phyloP scores from a whole-genome alignment of 2,329 filamentous ascomycete species.

The Gyromitra esculenta region DNA sequence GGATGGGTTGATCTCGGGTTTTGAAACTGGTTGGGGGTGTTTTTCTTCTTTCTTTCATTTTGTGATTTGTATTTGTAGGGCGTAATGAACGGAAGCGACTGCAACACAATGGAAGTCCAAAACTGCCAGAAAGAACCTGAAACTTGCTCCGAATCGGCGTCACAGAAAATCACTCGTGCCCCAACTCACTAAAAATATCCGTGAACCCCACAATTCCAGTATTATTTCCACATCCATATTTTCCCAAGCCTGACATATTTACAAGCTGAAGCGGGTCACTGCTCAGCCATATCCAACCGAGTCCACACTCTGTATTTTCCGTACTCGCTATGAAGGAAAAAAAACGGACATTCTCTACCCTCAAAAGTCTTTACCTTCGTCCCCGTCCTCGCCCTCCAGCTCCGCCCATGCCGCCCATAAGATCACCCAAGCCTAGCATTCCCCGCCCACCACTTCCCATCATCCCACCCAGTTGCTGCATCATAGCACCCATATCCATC shows the following conservation, averaged over 20 bases:
- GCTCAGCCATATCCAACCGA: constrained; percentile 23
- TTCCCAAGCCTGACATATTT: constrained; percentile 40
- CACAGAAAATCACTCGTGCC: constrained; percentile 40
- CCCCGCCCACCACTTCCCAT: constrained; percentile 62
- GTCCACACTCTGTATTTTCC: constrained; percentile 31
- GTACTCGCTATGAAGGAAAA: constrained; percentile 25
- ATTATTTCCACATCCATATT: constrained; percentile 37
- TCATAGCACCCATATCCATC: constrained; percentile 75
- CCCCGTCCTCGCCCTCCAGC: constrained; percentile 62
- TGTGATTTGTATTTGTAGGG: constrained; percentile 45
- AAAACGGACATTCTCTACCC: constrained; percentile 4
- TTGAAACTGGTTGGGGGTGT: constrained; percentile 31
- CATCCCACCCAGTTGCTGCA: constrained; percentile 71
- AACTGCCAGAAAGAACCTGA: constrained; percentile 5
- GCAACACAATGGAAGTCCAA: constrained; percentile 20
- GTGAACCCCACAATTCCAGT: constrained; percentile 13
- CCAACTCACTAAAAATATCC: background rate
- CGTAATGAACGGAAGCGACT: constrained; percentile 40
- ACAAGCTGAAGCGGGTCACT: constrained; percentile 41
- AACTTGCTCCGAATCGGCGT: constrained; percentile 4
- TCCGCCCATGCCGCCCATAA: constrained; percentile 68
- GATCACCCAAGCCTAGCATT: constrained; percentile 26
- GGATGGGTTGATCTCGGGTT: constrained; percentile 35
- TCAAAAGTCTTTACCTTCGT: constrained; percentile 35
- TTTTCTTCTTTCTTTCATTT: constrained; percentile 26